These are phyloP conservation scores for Hypericum androsaemum DNA, from an alignment of 345 rosid genomes.

Conservation along the genomic window DNA sequence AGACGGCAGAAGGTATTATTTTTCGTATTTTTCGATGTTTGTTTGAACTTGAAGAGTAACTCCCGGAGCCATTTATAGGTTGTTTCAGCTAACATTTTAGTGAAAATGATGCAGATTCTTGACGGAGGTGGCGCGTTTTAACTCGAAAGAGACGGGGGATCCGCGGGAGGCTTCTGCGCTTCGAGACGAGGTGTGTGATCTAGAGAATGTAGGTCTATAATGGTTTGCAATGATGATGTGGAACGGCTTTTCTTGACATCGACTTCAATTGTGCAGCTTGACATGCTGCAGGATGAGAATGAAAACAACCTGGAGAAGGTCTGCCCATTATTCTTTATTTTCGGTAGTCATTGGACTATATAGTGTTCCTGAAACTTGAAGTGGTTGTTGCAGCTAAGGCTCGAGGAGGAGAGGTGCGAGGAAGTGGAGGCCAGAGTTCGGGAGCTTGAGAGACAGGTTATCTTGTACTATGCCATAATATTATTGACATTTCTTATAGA, in stretches of 20 bases:
- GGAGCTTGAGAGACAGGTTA: conserved; percentile 27
- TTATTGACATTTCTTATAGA: too few relatives aligned
- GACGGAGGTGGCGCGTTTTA: conserved; percentile 9
- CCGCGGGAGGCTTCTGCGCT: conserved; percentile 5
- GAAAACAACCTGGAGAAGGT: conserved; percentile 23
- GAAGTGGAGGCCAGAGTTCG: conserved; percentile 24
- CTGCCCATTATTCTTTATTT: neutral
- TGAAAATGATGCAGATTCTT: conserved; percentile 17
- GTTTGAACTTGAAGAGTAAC: neutral
- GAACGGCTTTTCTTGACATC: neutral
- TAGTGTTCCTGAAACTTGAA: neutral
- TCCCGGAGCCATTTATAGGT: neutral
- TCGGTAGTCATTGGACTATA: neutral
- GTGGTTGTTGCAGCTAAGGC: conserved; percentile 18
- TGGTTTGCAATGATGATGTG: neutral
- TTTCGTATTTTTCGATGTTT: neutral
- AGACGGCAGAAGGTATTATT: conserved; percentile 49
- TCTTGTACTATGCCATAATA: neutral
- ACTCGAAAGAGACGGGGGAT: conserved; percentile 11
- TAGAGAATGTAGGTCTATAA: too few relatives aligned
- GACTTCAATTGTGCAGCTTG: conserved; percentile 4
- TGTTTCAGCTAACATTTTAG: neutral
- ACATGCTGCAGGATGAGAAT: conserved; percentile 8
- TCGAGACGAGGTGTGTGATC: conserved; percentile 8
- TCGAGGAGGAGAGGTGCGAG: conserved; percentile 24